Conservation (phyloP, 352 stramenopile genomes). For the Phytophthora gonapodyides region DNA sequence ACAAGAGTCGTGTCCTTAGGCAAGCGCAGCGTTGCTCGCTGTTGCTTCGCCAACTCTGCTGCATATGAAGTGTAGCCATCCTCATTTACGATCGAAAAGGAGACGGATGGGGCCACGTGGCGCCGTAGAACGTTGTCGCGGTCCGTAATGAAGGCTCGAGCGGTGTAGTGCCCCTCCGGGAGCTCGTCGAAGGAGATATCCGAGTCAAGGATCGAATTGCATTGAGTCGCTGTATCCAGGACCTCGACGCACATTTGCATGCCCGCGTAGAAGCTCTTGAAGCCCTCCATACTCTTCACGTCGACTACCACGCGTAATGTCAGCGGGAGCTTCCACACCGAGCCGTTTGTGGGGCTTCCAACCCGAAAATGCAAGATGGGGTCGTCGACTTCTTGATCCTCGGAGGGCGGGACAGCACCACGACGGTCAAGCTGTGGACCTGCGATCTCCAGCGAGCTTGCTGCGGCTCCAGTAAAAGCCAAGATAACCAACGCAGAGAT, state of each 20-base stretch:
- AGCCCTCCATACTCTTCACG: constrained; percentile 4
- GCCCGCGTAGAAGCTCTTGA: background rate
- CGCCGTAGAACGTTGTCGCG: background rate
- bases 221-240: background rate
- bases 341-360: background rate
- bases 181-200: constrained; percentile 4
- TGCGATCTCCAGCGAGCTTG: background rate
- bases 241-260: constrained; percentile 12
- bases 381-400: background rate
- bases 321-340: constrained; percentile 7
- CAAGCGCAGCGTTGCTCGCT: background rate
- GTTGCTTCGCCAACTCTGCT: background rate
- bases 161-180: constrained; percentile 1
- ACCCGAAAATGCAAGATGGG: constrained; percentile 3
- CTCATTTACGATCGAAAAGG: constrained; percentile 1
- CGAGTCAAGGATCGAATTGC: constrained; percentile 8
- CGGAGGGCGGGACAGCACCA: background rate
- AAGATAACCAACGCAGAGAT: too few relatives aligned
- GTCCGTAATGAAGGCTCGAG: constrained; percentile 1
- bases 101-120: background rate
- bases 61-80: background rate
- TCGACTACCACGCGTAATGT: background rate
- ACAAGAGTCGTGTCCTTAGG: constrained; percentile 3
- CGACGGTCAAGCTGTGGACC: background rate
- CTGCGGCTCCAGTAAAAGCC: too few relatives aligned